A percentile compares a stretch with the other conserved stretches of the same genome.
Conservation (phyloP, 345 rosid species). For the Corchorus olitorius region DNA sequence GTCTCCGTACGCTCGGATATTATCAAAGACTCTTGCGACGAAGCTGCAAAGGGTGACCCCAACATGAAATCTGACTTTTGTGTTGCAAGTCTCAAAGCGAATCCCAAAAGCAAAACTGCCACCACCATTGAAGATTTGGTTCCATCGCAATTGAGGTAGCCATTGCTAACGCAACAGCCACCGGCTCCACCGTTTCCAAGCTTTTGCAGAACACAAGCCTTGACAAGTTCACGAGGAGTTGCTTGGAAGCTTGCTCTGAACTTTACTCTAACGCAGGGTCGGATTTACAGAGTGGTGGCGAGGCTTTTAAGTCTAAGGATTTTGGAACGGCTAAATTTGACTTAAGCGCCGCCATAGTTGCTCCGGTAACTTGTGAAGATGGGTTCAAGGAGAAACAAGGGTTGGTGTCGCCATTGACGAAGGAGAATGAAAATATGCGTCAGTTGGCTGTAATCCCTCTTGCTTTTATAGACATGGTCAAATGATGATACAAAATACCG, state of each 20-base stretch:
- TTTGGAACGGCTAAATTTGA: conserved; percentile 28
- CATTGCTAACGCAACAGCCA: conserved; percentile 28
- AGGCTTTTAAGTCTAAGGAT: conserved; percentile 22
- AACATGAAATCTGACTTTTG: conserved; percentile 35
- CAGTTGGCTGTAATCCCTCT: conserved; percentile 36
- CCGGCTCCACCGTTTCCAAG: conserved; percentile 18
- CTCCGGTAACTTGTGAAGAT: conserved; percentile 43
- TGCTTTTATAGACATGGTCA: conserved; percentile 39
- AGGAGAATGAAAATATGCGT: conserved; percentile 34
- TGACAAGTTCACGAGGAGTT: conserved; percentile 14
- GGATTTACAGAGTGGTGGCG: conserved; percentile 23
- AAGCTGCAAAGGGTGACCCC: conserved; percentile 35
- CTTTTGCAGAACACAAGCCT: conserved; percentile 20
- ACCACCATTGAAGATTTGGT: conserved; percentile 30
- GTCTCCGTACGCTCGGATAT: conserved; percentile 17
- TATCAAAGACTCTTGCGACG: conserved; percentile 32
- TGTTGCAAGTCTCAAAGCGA: conserved; percentile 26
- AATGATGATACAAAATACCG: background rate
- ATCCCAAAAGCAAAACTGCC: conserved; percentile 31
- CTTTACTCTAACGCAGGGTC: conserved; percentile 34
- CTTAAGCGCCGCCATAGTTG: conserved; percentile 45
- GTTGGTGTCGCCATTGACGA: conserved; percentile 26
- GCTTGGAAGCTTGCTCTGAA: conserved; percentile 38
- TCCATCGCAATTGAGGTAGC: conserved; percentile 23
- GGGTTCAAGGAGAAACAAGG: conserved; percentile 37